These are phyloP conservation scores for Colletotrichum cereale DNA, from an alignment of 2,329 filamentous ascomycete species.

Conservation along the genomic window DNA sequence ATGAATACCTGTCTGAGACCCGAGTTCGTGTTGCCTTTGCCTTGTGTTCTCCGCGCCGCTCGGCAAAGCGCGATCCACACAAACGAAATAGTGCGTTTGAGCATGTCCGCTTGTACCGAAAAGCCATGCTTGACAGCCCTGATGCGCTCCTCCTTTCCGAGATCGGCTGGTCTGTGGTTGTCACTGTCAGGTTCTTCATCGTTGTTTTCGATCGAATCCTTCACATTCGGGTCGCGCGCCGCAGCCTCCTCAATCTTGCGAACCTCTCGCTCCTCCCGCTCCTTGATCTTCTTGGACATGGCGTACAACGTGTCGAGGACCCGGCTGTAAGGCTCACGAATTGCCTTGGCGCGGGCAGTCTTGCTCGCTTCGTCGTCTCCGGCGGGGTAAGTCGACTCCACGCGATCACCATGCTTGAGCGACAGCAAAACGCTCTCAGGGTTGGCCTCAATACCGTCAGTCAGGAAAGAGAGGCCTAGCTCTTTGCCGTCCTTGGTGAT, in stretches of 20 bases:
- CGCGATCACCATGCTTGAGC: constrained; percentile 88
- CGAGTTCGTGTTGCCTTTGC: constrained; percentile 73
- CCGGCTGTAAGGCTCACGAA: constrained; percentile 86
- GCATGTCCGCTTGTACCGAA: constrained; percentile 77
- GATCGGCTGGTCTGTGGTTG: constrained; percentile 53
- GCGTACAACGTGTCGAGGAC: constrained; percentile 90
- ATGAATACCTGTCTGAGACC: constrained; percentile 91
- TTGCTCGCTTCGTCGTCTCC: constrained; percentile 83
- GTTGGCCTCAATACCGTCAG: constrained; percentile 87
- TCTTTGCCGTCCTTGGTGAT: constrained; percentile 71
- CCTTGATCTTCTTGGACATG: constrained; percentile 79
- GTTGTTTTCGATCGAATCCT: constrained; percentile 57
- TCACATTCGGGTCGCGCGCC: constrained; percentile 51
- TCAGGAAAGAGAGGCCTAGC: constrained; percentile 80
- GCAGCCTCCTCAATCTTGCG: constrained; percentile 68
- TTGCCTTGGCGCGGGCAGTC: constrained; percentile 80
- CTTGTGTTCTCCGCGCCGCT: constrained; percentile 93
- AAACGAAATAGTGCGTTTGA: constrained; percentile 89
- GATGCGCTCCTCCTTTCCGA: constrained; percentile 73
- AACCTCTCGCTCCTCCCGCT: constrained; percentile 70
- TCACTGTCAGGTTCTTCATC: constrained; percentile 59
- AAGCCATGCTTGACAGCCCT: constrained; percentile 75
- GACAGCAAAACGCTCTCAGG: constrained; percentile 93
- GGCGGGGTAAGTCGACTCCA: constrained; percentile 82
- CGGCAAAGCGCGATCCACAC: constrained; percentile 96